Evolutionary conservation across 2,329 filamentous ascomycete species (phyloP), one percentile per base, ranked within the genome.

Genomic region (Diaporthe citriasiana): DNA sequence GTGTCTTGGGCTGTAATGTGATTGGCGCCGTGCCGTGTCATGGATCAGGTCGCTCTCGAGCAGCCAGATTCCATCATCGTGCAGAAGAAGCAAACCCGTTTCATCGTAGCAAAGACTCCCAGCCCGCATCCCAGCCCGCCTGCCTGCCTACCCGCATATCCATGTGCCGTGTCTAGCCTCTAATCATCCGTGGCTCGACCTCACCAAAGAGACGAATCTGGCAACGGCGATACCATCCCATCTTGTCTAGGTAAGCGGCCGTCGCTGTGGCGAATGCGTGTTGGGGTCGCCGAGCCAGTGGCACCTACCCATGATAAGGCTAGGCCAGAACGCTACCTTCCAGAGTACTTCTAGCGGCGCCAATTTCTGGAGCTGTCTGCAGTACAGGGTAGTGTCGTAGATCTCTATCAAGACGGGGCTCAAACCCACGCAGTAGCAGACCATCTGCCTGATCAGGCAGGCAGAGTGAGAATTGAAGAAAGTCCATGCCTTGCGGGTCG

Each of bases 281-380:
- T 51, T 50, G 42, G 60, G 42, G 45, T 51, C 60, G 45, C 15
- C 30, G 25, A 40, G 27, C 9, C 59, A 47, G 40, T n/a, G 27
- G 59, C 40, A 33, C 40, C 59, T 33, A 9, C 27, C 40, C 59
- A 33, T n/a, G 40, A 33, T 47, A 45, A 66, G 63, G 45, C 63
- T 53, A 68, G 71, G 40, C 51, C 25, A 38, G n/a, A 40, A 33
- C 57, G 47, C 47, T 33, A 70, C 38, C 56, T 71, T 73, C 72
- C 57, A 71, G 68, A 74, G 66, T 47, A 22, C 50, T 57, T 71
- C 66, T 71, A 71, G 72, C 55, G 66, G 45, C 63, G 33, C 63
- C 47, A 68, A 53, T 35, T 51, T 27, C 33, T 27, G 8, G 30
- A 53, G 47, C 10, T 35, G 33, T 50, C n/a, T 68, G 30, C 45